A percentile compares a stretch with the other conserved stretches of the same genome.
These are phyloP conservation scores for Camellia lanceoleosa DNA, from an alignment of 148 eudicot species.

Conservation along the genomic window DNA sequence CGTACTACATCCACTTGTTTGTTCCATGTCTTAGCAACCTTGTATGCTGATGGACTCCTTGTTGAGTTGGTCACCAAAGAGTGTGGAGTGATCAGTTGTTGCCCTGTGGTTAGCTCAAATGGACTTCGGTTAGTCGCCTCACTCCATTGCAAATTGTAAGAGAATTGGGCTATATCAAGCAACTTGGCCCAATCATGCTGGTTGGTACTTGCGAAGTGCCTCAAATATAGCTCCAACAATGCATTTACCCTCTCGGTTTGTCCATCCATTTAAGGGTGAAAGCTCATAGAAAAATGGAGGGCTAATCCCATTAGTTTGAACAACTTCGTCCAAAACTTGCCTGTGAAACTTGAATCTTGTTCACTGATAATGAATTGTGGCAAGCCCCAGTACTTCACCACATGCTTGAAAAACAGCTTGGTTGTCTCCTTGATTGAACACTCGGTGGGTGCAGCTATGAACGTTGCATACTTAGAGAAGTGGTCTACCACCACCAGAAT, in stretches of 20 bases:
- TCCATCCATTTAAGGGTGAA: not conserved
- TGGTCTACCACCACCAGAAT: slow-evolving; percentile 7
- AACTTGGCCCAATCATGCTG: not conserved
- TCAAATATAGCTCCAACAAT: slow-evolving; percentile 1
- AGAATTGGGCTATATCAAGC: not conserved
- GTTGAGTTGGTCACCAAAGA: not conserved
- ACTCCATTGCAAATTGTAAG: not conserved
- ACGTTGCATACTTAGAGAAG: not conserved
- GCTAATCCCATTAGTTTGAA: not conserved
- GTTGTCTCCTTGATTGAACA: not conserved
- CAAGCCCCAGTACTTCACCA: slow-evolving; percentile 5
- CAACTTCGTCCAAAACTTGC: not conserved
- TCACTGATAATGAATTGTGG: slow-evolving; percentile 5
- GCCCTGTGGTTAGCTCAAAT: not conserved
- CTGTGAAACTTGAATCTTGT: not conserved
- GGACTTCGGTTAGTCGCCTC: not conserved
- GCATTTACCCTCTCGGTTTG: not conserved
- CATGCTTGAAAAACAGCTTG: not conserved
- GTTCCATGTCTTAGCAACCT: slow-evolving; percentile 1
- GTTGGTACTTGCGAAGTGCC: slow-evolving; percentile 5
- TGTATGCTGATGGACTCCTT: not conserved
- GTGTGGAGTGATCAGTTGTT: not conserved
- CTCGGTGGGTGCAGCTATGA: not conserved
- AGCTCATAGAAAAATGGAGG: not conserved
- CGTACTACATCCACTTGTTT: not conserved